These are phyloP conservation scores for Aspergillus viridinutans DNA, from an alignment of 2,329 filamentous ascomycete species.

Conservation along the genomic window DNA sequence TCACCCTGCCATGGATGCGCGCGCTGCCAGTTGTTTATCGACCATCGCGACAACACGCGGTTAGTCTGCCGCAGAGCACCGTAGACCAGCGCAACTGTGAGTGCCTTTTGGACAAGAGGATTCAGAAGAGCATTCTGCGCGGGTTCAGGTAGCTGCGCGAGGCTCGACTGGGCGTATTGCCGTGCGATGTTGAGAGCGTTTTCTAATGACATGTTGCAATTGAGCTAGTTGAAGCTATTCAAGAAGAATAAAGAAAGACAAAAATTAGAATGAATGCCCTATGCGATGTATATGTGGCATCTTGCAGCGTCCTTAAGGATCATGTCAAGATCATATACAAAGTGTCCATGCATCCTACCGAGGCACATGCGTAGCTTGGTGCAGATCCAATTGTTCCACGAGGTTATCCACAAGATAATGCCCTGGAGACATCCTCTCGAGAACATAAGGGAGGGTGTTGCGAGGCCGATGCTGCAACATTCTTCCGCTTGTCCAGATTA, in stretches of 20 bases:
- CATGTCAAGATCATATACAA: background rate
- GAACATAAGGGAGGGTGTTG: background rate
- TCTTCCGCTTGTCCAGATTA: background rate
- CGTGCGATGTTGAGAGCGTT: constrained; percentile 17
- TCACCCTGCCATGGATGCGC: constrained; percentile 21
- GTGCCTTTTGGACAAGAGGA: constrained; percentile 25
- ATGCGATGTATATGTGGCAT: background rate
- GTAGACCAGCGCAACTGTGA: constrained; percentile 20
- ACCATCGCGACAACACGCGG: constrained; percentile 24
- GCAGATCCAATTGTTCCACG: background rate
- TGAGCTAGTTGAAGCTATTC: background rate
- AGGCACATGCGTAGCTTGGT: background rate
- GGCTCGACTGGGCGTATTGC: constrained; percentile 21
- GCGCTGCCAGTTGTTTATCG: constrained; percentile 28
- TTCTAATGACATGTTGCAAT: constrained; percentile 14
- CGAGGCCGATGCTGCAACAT: background rate
- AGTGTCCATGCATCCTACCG: background rate
- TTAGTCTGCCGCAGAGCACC: constrained; percentile 26
- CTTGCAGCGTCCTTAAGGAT: background rate
- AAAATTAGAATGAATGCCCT: background rate
- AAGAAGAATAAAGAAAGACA: background rate
- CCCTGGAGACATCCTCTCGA: background rate
- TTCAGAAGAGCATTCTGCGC: constrained; percentile 25
- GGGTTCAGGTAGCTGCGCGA: constrained; percentile 23
- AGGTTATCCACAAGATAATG: background rate